phyloP scores from a whole-genome alignment of 129 eudicot species.

The Helianthus annuus region DNA sequence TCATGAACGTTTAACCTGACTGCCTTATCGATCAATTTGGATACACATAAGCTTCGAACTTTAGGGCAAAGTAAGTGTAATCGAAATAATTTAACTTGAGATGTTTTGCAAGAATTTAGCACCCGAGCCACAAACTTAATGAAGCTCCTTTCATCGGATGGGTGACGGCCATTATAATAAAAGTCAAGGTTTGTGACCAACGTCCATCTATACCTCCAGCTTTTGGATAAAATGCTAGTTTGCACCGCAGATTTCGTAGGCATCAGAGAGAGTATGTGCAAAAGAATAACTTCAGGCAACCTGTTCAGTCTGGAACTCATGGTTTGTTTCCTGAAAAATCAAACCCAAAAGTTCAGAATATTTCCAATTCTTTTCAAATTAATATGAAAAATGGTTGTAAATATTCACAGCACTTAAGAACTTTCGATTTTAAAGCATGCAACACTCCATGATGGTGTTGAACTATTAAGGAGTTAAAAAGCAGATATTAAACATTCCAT shows the following conservation, averaged over 20 bases:
- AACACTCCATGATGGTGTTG: too few relatives aligned
- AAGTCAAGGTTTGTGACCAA: conserved; percentile 19
- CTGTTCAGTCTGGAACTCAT: conserved; percentile 8
- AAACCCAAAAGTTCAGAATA: too few relatives aligned
- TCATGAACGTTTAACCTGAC: neutral
- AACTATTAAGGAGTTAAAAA: too few relatives aligned
- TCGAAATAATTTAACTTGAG: conserved; percentile 1
- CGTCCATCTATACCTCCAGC: conserved; percentile 9
- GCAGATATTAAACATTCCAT: too few relatives aligned
- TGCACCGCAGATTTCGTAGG: conserved; percentile 26
- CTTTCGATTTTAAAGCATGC: too few relatives aligned
- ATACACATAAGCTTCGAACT: neutral
- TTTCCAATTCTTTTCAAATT: too few relatives aligned
- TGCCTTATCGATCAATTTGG: conserved; percentile 1
- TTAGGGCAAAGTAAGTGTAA: neutral
- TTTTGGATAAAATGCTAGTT: conserved; percentile 23
- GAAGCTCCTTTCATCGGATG: neutral
- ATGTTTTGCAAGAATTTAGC: neutral
- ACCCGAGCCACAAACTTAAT: conserved; percentile 13
- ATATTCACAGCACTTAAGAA: too few relatives aligned
- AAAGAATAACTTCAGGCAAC: conserved; percentile 26
- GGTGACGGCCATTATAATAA: neutral
- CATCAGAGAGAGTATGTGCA: conserved; percentile 22
- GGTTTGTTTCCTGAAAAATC: neutral
- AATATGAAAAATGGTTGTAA: too few relatives aligned